phyloP scores from a whole-genome alignment of 768 basidiomycete genomes.

The Leucocoprinus leucothites region DNA sequence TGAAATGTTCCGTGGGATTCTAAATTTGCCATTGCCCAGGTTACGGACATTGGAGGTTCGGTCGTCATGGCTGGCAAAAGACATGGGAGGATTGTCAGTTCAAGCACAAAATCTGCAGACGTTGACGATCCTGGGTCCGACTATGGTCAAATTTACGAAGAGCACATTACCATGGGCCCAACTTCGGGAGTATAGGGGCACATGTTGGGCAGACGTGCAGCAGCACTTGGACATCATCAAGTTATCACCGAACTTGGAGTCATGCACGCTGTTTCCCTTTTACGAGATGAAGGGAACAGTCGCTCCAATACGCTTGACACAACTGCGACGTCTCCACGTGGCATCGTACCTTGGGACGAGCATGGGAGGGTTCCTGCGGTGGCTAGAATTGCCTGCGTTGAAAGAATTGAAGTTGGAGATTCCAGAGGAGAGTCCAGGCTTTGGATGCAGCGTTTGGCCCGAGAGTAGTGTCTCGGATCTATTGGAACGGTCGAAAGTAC shows the following conservation, averaged over 20 bases:
- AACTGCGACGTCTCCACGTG: constrained; percentile 18
- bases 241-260: constrained; percentile 21
- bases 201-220: constrained; percentile 21
- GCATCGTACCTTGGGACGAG: constrained; percentile 19
- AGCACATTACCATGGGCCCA: constrained; percentile 17
- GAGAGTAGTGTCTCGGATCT: constrained; percentile 15
- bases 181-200: constrained; percentile 19
- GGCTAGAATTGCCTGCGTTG: constrained; percentile 21
- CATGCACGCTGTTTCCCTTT: constrained; percentile 19
- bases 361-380: constrained; percentile 18
- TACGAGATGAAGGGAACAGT: constrained; percentile 13
- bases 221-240: constrained; percentile 24
- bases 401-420: constrained; percentile 18
- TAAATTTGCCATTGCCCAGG: background rate
- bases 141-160: constrained; percentile 1
- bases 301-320: constrained; percentile 13
- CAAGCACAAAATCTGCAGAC: background rate
- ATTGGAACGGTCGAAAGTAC: constrained; percentile 20
- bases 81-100: background rate
- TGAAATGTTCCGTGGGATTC: constrained; percentile 2
- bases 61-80: constrained; percentile 1
- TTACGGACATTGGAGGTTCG: constrained; percentile 7
- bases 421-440: constrained; percentile 20
- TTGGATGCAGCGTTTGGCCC: constrained; percentile 20
- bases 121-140: constrained; percentile 4